Conservation (phyloP, 305 asterid species). For the Fraxinus floribunda region DNA sequence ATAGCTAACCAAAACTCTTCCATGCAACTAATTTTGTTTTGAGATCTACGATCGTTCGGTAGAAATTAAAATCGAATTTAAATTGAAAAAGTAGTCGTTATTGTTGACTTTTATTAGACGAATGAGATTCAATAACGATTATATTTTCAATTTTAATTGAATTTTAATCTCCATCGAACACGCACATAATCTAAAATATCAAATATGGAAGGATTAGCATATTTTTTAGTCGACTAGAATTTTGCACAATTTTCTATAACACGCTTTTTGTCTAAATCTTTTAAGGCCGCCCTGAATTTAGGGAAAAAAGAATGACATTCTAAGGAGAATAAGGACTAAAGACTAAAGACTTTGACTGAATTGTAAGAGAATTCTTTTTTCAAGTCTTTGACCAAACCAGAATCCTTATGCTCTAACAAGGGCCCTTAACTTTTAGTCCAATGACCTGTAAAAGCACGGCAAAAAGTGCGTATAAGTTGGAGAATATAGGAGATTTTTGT, state of each 20-base stretch:
- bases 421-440: slow-evolving; percentile 1
- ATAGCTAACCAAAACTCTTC: not conserved
- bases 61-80: no score
- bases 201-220: slow-evolving; percentile 32
- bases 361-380: not conserved
- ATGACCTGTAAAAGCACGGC: not conserved
- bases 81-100: no score
- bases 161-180: no score
- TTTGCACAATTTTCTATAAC: slow-evolving; percentile 64
- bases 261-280: slow-evolving; percentile 41
- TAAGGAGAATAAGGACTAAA: slow-evolving; percentile 27
- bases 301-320: slow-evolving; percentile 70
- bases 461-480: not conserved
- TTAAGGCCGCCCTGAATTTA: slow-evolving; percentile 67
- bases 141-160: no score
- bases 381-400: slow-evolving; percentile 11
- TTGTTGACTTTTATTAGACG: no score
- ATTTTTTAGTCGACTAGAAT: slow-evolving; percentile 49
- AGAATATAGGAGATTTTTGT: not conserved
- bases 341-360: slow-evolving; percentile 10
- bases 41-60: not conserved
- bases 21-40: not conserved
- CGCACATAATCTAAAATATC: not conserved
- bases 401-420: not conserved
- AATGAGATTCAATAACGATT: no score